Base-by-base conservation (phyloP, 768 basidiomycete genomes). In the Phaffia australis region DNA sequence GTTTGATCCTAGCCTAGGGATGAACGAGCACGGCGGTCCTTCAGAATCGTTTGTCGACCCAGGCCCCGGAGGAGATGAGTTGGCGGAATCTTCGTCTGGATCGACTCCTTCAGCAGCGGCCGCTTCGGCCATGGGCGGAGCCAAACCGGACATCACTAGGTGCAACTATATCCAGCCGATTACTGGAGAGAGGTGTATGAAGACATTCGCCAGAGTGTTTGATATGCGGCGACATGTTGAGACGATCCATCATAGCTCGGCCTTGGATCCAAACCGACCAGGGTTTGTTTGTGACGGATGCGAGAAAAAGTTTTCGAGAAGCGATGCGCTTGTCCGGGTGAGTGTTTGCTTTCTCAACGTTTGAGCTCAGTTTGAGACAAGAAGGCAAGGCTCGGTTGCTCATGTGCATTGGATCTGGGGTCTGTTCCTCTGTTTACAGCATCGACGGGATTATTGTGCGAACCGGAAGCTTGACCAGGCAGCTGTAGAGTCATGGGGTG, bases 191-290 rank as follows among this genome's bases (percentile, higher is more conserved):
- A 27, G 48, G 19, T 67, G 66, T 50, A 46, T n/a, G 16, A 55
- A n/a, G 52, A 42, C 30, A 29, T 61, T 66, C 54, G 25, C 42
- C 8, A 48, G 65, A 25, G 23, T 48, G 25, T 66, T 56, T 21
- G 60, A 61, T 60, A 51, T 60, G 49, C 35, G 50, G 25, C 65
- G 59, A 35, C 59, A 61, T 47, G 5, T 49, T 23, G 59, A 66
- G 23, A n/a, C 54, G 23, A 25, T 66, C 4, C 65, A 66, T 60
- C 46, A 48, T 15, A 7, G 32, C 46, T 55, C 30, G 47, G 35
- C 35, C 35, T 42, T 42, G 35, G 35, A 42, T 42, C 35, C 35
- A 42, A 49, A 30, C 42, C 25, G 30, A 4, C 56, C 59, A 27
- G 25, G 47, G 19, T 47, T 47, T 48, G 14, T 32, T 15, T 61